phyloP scores from a whole-genome alignment of 192 early-diverging fungal species.

The Haplosporangium gracile region DNA sequence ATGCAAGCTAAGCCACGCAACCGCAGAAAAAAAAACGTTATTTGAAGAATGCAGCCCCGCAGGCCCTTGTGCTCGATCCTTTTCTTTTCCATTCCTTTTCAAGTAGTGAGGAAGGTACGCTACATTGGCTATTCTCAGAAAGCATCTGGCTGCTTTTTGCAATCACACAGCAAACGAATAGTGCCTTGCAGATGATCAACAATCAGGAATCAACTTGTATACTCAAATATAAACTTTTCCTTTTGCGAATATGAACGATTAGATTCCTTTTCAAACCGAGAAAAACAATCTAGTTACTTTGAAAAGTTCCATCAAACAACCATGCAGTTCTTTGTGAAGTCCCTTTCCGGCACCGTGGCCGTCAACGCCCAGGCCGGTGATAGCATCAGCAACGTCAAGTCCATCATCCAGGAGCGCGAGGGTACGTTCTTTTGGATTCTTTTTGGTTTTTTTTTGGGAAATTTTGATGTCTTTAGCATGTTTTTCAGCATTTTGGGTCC shows the following conservation, averaged over 20 bases:
- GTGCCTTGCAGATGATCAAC: neutral
- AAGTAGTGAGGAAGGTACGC: constrained; percentile 69
- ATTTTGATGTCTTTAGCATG: neutral
- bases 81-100: constrained; percentile 56
- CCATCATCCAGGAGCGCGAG: constrained; percentile 67
- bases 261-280: constrained; percentile 56
- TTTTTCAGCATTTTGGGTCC: neutral
- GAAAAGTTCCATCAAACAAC: constrained; percentile 46
- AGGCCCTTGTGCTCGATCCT: constrained; percentile 33
- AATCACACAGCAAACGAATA: neutral
- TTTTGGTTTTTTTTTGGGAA: neutral
- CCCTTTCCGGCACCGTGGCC: constrained; percentile 71
- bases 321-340: constrained; percentile 76
- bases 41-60: neutral
- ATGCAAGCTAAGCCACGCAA: neutral
- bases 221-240: neutral
- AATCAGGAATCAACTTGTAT: neutral
- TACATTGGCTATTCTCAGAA: neutral
- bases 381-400: constrained; percentile 67
- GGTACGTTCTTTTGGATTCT: constrained; percentile 29
- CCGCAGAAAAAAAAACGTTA: neutral
- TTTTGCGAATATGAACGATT: neutral
- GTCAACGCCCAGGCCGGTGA: constrained; percentile 64
- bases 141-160: neutral
- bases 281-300: constrained; percentile 72